Base-by-base conservation (phyloP, 805 yeast genomes). In the Lipomyces orientalis region DNA sequence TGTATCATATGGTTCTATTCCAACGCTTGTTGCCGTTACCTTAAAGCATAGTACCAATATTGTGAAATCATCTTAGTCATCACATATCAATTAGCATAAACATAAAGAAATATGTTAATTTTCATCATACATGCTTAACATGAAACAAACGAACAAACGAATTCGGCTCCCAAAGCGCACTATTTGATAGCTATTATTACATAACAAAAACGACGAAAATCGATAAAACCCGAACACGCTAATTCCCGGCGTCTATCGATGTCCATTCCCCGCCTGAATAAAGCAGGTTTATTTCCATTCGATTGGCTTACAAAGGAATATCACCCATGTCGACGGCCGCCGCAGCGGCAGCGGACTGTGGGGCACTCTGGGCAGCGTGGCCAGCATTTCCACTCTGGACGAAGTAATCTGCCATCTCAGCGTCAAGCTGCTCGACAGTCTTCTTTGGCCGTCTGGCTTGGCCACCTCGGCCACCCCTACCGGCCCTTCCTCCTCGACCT, bases 321-420 rank as follows among this genome's bases (percentile, higher is more conserved):
- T 73, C 75, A 31, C 75, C 74, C 63, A 58, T 63, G 52, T 64
- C 71, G 33, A 60, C 61, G n/a, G 72, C 56, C n/a, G 68, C 73
- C 10, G 74, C 65, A 8, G 67, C 69, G 33, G 68, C 54, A 19
- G 62, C 63, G 1, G 65, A 35, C 7, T 61, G 61, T 29, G 64
- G 61, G 2, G 63, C 65, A 16, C 63, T 55, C 37, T 33, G 71
- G 64, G 66, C 58, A 46, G 72, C 67, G 9, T 64, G 63, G 61
- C 64, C 39, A n/a, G 66, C 60, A 49, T 64, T 59, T 51, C 72
- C 73, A 29, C 71, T 69, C 29, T 71, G 74, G 54, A 74, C 77
- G 71, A 94, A 93, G 82, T 94, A 94, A 78, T 93, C 98, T 71
- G 93, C 90, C 99, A 95, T 94, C 83, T 94, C 98, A 78, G 93